Base-by-base conservation (phyloP, 768 basidiomycete species). In the Phylloporus arenicola region DNA sequence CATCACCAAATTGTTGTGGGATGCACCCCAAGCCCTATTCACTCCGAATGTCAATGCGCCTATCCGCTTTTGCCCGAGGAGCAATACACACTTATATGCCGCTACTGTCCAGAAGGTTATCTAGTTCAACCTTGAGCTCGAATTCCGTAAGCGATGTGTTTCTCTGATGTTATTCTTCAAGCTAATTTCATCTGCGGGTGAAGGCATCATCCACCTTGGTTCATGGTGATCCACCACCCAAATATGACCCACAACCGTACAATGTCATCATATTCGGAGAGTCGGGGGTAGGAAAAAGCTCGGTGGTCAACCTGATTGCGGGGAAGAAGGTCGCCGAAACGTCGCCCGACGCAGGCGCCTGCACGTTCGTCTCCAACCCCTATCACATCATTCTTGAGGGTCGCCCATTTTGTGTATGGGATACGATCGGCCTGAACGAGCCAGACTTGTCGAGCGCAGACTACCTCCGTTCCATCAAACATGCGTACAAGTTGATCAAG, bases 271-370 rank as follows among this genome's bases (percentile, higher is more conserved):
- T 65, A 43, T 67, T 65, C 12, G 64, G 65, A 20, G 64, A 64
- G 44, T 55, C 64, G 10, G 64, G 64, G 14, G 34, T 43, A 7
- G 68, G 69, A 2, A 76, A 76, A 50, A 76, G 75, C 50, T 71
- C 71, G 1, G 59, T 74, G 27, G 57, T 75, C 54, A 76, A 75
- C 56, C 56, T 76, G 64, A 57, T 76, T 22, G 59, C 59, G n/a
- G 64, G 63, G 10, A 5, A 20, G 0, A 40, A 62, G 2, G 33
- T 56, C 1, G 72, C 72, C 11, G 4, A 43, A 3, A 63, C 64
- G n/a, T 72, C 69, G 2, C 62, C 62, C 24, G 53, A 62, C 10
- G 65, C 68, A 8, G 45, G 48, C 0, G 70, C 72, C 7, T 71
- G 67, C 55, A 76, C 75, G 0, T 67, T 74, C 33, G 6, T 55